Conservation (phyloP, 2,329 filamentous ascomycete genomes). For the Dactylonectria macrodidyma region DNA sequence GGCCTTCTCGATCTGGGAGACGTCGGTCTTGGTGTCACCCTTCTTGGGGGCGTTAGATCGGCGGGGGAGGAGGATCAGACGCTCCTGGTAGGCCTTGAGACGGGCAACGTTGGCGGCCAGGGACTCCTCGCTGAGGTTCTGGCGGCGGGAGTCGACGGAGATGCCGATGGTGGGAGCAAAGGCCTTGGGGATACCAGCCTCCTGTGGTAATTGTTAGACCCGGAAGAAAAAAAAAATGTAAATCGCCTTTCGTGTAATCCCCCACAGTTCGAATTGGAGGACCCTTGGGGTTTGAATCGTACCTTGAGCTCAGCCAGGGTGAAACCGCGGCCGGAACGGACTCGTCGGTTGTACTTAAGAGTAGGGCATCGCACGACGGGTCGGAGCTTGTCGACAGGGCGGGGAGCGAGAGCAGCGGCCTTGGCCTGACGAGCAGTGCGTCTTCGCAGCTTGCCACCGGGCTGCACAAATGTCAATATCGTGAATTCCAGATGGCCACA, state of each 20-base stretch:
- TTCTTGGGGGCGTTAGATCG: conserved; percentile 94
- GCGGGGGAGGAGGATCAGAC: conserved; percentile 98
- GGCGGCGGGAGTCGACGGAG: conserved; percentile 94
- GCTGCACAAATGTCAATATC: conserved; percentile 69
- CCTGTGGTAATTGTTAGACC: conserved; percentile 70
- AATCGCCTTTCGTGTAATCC: not conserved
- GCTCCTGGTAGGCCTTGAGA: conserved; percentile 97
- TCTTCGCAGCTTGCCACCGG: conserved; percentile 95
- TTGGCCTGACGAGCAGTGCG: conserved; percentile 93
- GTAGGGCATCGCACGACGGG: conserved; percentile 98
- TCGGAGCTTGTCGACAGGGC: conserved; percentile 96
- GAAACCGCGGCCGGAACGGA: conserved; percentile 97
- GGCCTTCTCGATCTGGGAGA: conserved; percentile 74
- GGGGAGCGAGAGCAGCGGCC: conserved; percentile 94
- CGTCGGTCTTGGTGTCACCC: conserved; percentile 90
- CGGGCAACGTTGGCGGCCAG: conserved; percentile 96
- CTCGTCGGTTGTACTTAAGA: conserved; percentile 99
- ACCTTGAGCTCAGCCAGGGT: conserved; percentile 98
- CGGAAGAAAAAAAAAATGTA: not conserved
- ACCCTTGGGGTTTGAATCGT: conserved; percentile 52
- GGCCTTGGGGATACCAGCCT: conserved; percentile 95
- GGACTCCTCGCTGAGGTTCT: conserved; percentile 97
- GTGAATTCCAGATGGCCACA: conserved; percentile 35
- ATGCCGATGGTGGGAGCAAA: conserved; percentile 97
- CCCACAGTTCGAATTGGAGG: conserved; percentile 10